Evolutionary conservation across 805 yeast species (phyloP), one percentile per base, ranked within the genome.

Genomic region (Barnettozyma salicaria): DNA sequence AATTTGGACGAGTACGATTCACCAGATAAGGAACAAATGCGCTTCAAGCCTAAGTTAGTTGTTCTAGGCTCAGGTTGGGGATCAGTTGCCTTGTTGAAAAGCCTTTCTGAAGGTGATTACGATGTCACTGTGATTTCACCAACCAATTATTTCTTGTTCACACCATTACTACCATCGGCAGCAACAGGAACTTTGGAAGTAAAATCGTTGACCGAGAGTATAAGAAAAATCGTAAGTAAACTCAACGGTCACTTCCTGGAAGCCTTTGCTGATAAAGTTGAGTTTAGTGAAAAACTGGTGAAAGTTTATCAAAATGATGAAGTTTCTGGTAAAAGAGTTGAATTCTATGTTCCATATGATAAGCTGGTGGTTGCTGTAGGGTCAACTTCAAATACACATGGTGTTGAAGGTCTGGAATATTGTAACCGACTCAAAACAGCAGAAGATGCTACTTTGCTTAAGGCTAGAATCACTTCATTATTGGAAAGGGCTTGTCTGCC

Each of bases 1-100:
- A 72, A 70, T 41, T 58, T 80, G 37, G 87, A 79, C 49, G 72
- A 74, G 27, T 70, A 65, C 42, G 86, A 80, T 50, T 56, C 62
- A 19, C 66, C 61, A 16, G 67, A 58, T n/a, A 72, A 70, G 45
- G 69, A 67, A 39, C 47, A 57, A n/a, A 41, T 63, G 8, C 63
- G 67, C 41, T 68, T 61, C 42, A 75, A 68, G 53, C 81, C 80
- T 24, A 68, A 69, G 42, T 59, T 79, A 36, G 83, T 79, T 4
- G 64, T 79, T 23, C 61, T 79, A 24, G 86, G 86, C 13, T 70
- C 79, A 26, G 86, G 86, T 31, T 79, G 86, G 86, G 86, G 82
- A 3, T 70, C 82, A 7, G 82, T 75, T 20, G 76, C 78, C 11
- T 49, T 78, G 8, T 61, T 79, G 45, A 75, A 72, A 50, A 60